Base-by-base conservation (phyloP, 768 basidiomycete species). In the Tylopilus plumbeoviolaceoides region DNA sequence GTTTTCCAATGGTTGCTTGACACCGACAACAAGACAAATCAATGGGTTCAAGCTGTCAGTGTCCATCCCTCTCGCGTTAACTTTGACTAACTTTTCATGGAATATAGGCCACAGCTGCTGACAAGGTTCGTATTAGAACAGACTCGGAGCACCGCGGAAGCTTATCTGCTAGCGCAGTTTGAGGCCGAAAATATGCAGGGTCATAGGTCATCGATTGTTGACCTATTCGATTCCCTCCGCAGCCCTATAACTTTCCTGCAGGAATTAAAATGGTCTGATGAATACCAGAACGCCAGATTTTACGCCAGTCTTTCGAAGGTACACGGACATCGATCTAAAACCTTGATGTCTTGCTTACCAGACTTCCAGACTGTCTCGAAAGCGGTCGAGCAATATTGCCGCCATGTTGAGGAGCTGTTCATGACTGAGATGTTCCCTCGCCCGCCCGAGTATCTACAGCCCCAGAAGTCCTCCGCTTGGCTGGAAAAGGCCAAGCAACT, bases 191-290 rank as follows among this genome's bases (percentile, higher is more conserved):
- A 89, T 55, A 54, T 75, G 10, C 83, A 90, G 69, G 89, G 89
- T 0, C 91, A 95, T 63, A 95, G 92, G 60, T 94, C 95, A n/a
- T 98, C 95, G 0, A 95, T 99, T 50, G 85, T 94, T 21, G 97
- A 99, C 70, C 77, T 99, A 1, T 98, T 98, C 63, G 93, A 93
- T 57, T 97, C 94, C 3, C 77, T 98, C 50, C 83, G 91, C 47
- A 93, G 90, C 60, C 93, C 95, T 0, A 87, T 94, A 62, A 80
- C 82, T 52, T 94, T 97, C 71, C 70, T 99, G 42, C 81, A 91
- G 67, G 89, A 90, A 44, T 74, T 99, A 38, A 82, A 94, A 55
- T 99, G 97, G 97, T 84, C 87, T 11, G 91, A 98, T 64, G 82
- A 84, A 45, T 89, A 89, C 58, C 89, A 95, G 66, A 80, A 91